Percentiles rank a stretch among this genome's conserved stretches.
These are phyloP conservation scores for Ophiostoma perfectum DNA, from an alignment of 2,329 filamentous ascomycete genomes.

Conservation along the genomic window DNA sequence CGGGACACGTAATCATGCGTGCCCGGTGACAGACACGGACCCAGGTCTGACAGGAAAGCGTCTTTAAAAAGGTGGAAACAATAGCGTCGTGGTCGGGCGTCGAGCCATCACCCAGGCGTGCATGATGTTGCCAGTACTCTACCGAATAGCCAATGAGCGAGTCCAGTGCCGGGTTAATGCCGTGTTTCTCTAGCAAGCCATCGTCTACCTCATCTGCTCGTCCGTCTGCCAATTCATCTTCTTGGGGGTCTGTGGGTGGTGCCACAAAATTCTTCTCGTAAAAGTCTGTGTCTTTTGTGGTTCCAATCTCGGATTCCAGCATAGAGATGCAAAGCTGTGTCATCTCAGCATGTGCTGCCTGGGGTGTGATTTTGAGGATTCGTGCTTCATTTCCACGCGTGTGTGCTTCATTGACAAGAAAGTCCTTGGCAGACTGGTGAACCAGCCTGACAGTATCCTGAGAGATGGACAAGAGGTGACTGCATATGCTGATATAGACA, in stretches of 20 bases:
- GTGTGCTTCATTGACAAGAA: background rate
- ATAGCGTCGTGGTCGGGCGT: background rate
- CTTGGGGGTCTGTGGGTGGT: no score
- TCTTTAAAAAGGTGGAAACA: background rate
- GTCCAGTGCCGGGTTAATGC: background rate
- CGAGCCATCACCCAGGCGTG: background rate
- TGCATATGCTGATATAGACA: background rate
- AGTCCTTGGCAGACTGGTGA: background rate
- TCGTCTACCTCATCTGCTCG: no score
- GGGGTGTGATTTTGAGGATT: background rate
- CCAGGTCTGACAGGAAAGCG: background rate
- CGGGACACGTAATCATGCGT: background rate
- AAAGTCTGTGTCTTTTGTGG: background rate
- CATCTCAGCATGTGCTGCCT: background rate
- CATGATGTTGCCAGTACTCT: background rate
- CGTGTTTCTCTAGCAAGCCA: no score
- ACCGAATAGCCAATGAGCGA: background rate
- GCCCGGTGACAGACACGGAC: background rate
- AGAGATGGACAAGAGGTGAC: background rate
- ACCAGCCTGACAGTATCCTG: background rate
- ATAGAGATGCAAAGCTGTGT: background rate
- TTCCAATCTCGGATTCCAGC: background rate
- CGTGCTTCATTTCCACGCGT: no score
- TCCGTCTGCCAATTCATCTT: no score
- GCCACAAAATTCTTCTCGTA: background rate